Base-by-base conservation (phyloP, 345 rosid genomes). In the Hibiscus trionum region DNA sequence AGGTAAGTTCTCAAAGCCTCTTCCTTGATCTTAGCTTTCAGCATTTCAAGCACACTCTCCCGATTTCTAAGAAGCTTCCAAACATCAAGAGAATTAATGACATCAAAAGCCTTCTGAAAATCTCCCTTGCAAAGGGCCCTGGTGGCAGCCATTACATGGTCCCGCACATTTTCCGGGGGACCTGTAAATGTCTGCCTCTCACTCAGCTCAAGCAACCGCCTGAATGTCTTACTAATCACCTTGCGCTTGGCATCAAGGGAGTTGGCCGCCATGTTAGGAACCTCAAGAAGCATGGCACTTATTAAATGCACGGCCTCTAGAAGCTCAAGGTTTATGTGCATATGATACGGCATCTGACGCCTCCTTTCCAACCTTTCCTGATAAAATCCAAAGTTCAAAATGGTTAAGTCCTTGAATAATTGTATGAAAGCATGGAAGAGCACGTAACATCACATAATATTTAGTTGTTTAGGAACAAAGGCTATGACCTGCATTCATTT, bases 321-420 rank as follows among this genome's bases (percentile, higher is more conserved):
- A 60, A 89, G 93, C 82, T 93, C 98, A n/a, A 91, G 96, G 82
- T 91, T 93, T 63, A 93, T 89, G 88, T 93, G 97, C 98, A 93
- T 91, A 77, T 91, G 98, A 70, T 91, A 91, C 19, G 97, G 98
- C 97, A 93, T 91, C 76, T 91, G 96, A 24, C 91, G 88, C 77
- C 97, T 89, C 82, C 94, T 88, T 72, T 91, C 98, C 79, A 87
- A 26, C 75, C 96, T 87, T 77, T 93, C 98, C 98, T 91, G 87
- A 35, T 75, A 24, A 24, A 75, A 57, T 49, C 17, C 53, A 77
- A 72, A 29, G 10, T 70, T 10, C 66, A 29, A 68, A 33, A 2
- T 14, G n/a, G 7, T 5, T 16, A 42, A 24, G 75, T 21, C 35
- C 7, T 10, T 7, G 15, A 35, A 58, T 26, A 37, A 10, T 21